Conservation (phyloP, 2,329 filamentous ascomycete species). For the Rhynchosporium secalis region DNA sequence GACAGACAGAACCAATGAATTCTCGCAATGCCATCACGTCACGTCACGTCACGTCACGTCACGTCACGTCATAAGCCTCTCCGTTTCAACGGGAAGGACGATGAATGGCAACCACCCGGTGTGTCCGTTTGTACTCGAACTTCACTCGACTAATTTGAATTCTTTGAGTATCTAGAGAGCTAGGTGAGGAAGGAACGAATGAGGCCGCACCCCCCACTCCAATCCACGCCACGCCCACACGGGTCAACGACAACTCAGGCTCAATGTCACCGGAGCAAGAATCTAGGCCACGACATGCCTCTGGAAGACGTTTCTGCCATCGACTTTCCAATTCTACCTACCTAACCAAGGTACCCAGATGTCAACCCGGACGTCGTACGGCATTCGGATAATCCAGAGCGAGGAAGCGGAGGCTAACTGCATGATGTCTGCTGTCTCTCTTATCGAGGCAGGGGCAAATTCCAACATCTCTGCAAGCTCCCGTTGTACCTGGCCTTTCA, state of each 20-base stretch:
- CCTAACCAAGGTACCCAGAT: background rate
- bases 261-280: background rate
- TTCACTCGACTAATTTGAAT: background rate
- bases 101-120: conserved; percentile 23
- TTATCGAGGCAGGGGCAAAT: background rate
- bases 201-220: background rate
- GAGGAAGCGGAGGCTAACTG: background rate
- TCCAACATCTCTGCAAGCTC: conserved; percentile 1
- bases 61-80: conserved; percentile 11
- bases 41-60: background rate
- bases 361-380: background rate
- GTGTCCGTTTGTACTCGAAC: conserved; percentile 17
- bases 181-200: conserved; percentile 11
- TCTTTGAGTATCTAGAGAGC: background rate
- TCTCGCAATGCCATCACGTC: conserved; percentile 2
- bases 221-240: background rate
- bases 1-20: conserved; percentile 6
- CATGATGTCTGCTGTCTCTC: background rate
- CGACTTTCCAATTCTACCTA: background rate
- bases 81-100: conserved; percentile 23
- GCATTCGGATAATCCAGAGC: background rate
- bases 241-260: background rate
- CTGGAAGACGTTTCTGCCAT: background rate
- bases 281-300: background rate
- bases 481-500: background rate